phyloP scores from a whole-genome alignment of 2,329 filamentous ascomycete genomes.

The Didymella pinodella region DNA sequence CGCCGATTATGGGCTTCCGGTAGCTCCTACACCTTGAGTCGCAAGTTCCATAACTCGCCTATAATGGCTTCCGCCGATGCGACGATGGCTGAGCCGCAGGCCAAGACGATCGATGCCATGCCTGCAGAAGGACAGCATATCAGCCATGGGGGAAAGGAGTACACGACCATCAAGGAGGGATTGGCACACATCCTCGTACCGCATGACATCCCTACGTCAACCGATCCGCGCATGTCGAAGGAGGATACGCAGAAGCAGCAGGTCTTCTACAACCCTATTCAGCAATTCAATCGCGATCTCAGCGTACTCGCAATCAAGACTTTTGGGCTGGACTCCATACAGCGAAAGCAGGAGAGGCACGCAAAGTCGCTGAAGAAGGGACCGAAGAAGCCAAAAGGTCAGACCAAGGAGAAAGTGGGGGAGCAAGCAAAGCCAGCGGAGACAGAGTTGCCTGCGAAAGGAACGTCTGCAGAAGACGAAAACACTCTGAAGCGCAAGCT shows the following conservation, averaged over 20 bases:
- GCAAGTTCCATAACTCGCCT: constrained; percentile 29
- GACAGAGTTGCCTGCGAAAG: background rate
- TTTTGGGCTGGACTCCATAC: constrained; percentile 74
- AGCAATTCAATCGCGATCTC: constrained; percentile 97
- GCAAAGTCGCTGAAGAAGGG: constrained; percentile 52
- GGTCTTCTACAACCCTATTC: constrained; percentile 98
- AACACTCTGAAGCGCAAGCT: constrained; percentile 40
- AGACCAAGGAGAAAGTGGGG: constrained; percentile 20
- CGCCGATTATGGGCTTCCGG: constrained; percentile 37
- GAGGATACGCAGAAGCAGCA: constrained; percentile 68
- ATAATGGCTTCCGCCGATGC: constrained; percentile 29
- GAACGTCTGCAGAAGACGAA: constrained; percentile 2
- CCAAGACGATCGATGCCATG: constrained; percentile 37
- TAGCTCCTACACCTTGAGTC: constrained; percentile 31
- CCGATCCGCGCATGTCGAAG: constrained; percentile 58
- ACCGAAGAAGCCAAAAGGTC: constrained; percentile 34
- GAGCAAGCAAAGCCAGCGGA: constrained; percentile 4
- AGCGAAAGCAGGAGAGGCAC: constrained; percentile 56
- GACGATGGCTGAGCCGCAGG: constrained; percentile 23
- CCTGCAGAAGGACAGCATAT: constrained; percentile 45
- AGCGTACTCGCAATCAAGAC: constrained; percentile 91
- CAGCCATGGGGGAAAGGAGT: constrained; percentile 60
- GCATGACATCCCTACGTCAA: constrained; percentile 57
- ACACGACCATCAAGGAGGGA: constrained; percentile 71
- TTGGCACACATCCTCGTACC: constrained; percentile 73